Base-by-base conservation (phyloP, 345 rosid species). In the Sapria himalayana region DNA sequence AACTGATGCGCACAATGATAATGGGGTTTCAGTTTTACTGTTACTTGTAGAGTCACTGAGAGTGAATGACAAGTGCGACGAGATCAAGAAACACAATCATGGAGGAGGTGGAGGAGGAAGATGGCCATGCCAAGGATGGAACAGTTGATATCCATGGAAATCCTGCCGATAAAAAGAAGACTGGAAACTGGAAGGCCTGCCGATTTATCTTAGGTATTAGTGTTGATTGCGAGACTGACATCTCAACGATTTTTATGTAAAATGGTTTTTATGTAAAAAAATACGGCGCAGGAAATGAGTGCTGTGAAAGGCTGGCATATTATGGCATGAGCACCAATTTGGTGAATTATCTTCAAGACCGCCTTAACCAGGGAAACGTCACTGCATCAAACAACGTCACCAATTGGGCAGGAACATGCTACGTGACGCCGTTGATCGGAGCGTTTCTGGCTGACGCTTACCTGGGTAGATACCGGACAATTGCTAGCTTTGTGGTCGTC, bases 381-480 rank as follows among this genome's bases (percentile, higher is more conserved):
- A 51, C 14, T 16, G 75, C 76, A 0, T 60, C 66, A 25, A 69
- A 58, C 23, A 58, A 64, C 19, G 84, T 74, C 48, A 60, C 61
- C 18, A 74, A 59, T 27, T 72, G 84, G 80, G 64, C 72, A 1
- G 84, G 91, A 2, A 62, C 73, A 1, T 66, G 80, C 47, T 74
- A 69, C 15, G 57, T 61, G 37, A 69, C 60, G 63, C 77, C 80
- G n/a, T 55, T 72, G 22, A 29, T 72, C 14, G 80, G 76, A 19
- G 80, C 84, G 21, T 49, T 78, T 37, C 38, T 69, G 7, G 80
- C 77, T 9, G 73, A 78, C 57, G 62, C 79, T 12, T 74, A 62
- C 39, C 41, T 69, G 56, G 92, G 73, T 35, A 52, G 84, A 65
- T 78, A 64, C 16, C 59, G 74, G 76, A 74, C 76, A 2, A 72